Base-by-base conservation (phyloP, 768 basidiomycete species). In the Grammothele lineata region DNA sequence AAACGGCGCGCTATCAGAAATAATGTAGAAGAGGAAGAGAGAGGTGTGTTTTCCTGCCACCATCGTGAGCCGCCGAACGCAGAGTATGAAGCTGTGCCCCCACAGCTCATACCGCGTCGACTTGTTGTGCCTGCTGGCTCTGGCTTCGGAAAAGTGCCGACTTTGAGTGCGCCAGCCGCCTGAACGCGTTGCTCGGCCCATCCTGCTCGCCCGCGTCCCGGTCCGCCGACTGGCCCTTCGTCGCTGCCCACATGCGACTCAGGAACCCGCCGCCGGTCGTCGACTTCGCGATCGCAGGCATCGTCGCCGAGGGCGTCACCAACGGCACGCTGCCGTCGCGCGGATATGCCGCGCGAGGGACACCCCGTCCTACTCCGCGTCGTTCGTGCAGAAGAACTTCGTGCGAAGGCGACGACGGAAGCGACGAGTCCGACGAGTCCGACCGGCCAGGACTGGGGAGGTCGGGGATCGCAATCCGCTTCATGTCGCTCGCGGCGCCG, bases 181-280 rank as follows among this genome's bases (percentile, higher is more conserved):
- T 62, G 46, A 74, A 66, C 37, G 70, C 58, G 41, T 61, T 60
- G 35, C 55, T 53, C 36, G 54, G 48, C 18, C 62, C 68, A 23
- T 62, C 56, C 27, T 57, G 55, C 17, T 56, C 57, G 24, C 36
- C 27, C 34, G 35, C 27, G 17, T 58, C 55, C 48, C 53, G 53
- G 52, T 42, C 61, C 51, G 42, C 18, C 2, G 42, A 33, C 4
- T 60, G 63, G 3, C 52, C 54, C 59, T 75, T 74, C 21, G 66
- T 76, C 40, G 81, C 80, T 10, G 77, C 80, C 81, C 85, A 86
- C 81, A 87, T 85, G 23, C 85, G 74, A 55, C 80, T 85, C 40
- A 87, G 68, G 61, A 87, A 83, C 19, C 76, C 71, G 9, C 71
- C 73, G 21, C 76, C 62, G 26, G 43, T 44, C 3, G 43, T 48